Evolutionary conservation across 768 basidiomycete genomes (phyloP).

Genomic region (Aureoboletus auriporus): DNA sequence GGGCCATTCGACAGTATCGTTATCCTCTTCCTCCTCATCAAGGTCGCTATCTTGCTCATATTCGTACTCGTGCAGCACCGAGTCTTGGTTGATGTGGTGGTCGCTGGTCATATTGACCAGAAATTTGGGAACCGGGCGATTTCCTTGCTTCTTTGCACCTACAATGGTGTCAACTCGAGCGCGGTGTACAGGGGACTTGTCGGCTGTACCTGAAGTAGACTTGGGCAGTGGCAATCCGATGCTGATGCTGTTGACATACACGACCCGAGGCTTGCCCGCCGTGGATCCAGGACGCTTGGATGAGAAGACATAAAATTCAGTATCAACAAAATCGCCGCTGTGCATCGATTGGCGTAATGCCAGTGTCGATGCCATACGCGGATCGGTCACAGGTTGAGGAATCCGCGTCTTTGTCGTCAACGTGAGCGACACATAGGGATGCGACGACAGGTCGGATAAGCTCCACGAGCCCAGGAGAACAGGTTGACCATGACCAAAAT

Average conservation of each 20-base stretch:
- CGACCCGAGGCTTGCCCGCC: conserved; percentile 19
- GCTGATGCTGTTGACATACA: conserved; percentile 23
- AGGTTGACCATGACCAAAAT: conserved; percentile 26
- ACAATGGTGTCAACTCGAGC: not conserved
- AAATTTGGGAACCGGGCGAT: conserved; percentile 10
- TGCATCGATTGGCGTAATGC: conserved; percentile 23
- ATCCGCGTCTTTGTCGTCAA: conserved; percentile 15
- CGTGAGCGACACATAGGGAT: conserved; percentile 22
- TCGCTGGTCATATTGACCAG: conserved; percentile 22
- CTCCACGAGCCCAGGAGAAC: conserved; percentile 23
- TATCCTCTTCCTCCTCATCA: conserved; percentile 18
- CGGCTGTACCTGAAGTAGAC: conserved; percentile 6
- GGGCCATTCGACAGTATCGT: not conserved
- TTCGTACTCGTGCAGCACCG: conserved; percentile 24
- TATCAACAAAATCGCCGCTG: conserved; percentile 25
- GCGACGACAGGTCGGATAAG: conserved; percentile 2
- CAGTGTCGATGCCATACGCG: conserved; percentile 12
- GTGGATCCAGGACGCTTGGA: conserved; percentile 5
- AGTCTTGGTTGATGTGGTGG: conserved; percentile 13
- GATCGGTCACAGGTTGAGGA: conserved; percentile 6
- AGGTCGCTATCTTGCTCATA: conserved; percentile 30
- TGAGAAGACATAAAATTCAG: conserved; percentile 28
- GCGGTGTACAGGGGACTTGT: not conserved
- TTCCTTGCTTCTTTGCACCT: conserved; percentile 8
- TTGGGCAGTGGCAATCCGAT: conserved; percentile 16